Conservation (phyloP, 768 basidiomycete species). For the Tephrocybe sp. region DNA sequence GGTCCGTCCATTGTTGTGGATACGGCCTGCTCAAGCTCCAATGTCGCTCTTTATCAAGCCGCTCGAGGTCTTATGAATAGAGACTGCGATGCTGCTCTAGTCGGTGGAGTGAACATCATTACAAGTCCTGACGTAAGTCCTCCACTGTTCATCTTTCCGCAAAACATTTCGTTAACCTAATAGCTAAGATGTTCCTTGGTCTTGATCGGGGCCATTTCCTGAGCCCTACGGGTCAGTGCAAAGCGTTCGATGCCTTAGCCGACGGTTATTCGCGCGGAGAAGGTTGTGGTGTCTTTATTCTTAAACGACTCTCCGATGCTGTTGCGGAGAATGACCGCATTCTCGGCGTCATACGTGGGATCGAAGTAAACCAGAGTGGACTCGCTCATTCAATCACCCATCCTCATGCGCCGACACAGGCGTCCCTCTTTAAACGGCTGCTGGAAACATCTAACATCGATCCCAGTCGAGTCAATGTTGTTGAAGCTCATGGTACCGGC, state of each 20-base stretch:
- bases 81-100: constrained; percentile 68
- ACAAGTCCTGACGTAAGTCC: constrained; percentile 64
- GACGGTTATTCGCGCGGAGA: constrained; percentile 74
- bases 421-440: constrained; percentile 47
- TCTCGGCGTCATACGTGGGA: constrained; percentile 62
- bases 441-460: constrained; percentile 42
- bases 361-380: constrained; percentile 74
- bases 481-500: constrained; percentile 77
- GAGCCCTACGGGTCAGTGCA: constrained; percentile 64
- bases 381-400: constrained; percentile 67
- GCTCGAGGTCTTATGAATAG: constrained; percentile 58
- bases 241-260: constrained; percentile 66
- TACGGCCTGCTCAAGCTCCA: constrained; percentile 74
- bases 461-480: constrained; percentile 49
- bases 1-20: constrained; percentile 74
- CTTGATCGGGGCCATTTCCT: constrained; percentile 70
- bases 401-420: constrained; percentile 64
- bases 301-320: constrained; percentile 70
- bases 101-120: constrained; percentile 73
- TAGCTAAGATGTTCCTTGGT: constrained; percentile 62
- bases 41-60: constrained; percentile 66
- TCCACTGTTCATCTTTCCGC: constrained; percentile 3
- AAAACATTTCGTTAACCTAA: neutral
- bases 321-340: constrained; percentile 64
- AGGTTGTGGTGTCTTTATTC: constrained; percentile 67